phyloP scores from a whole-genome alignment of 805 yeast genomes.

The Lipomyces spencermartinsiae region DNA sequence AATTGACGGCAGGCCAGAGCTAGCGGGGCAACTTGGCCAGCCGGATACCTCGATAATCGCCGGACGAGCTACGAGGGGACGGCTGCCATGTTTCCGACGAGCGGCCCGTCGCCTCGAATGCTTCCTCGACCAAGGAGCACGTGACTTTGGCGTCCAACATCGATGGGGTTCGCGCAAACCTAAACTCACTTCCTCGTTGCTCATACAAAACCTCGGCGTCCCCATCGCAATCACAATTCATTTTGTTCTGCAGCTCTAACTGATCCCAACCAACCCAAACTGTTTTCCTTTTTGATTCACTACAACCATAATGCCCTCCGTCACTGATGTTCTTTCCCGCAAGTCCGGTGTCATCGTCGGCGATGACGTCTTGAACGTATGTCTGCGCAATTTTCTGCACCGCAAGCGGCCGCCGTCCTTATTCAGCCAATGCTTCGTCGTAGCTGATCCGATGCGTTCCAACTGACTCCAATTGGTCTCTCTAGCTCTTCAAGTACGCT shows the following conservation, averaged over 20 bases:
- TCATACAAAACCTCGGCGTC: background rate
- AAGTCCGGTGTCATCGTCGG: constrained; percentile 99
- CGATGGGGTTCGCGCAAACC: background rate
- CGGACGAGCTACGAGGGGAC: no score
- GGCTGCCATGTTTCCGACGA: no score
- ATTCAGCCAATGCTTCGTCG: background rate
- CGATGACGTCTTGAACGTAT: constrained; percentile 77
- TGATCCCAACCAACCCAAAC: constrained; percentile 4
- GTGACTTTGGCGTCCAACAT: background rate
- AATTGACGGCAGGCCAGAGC: background rate
- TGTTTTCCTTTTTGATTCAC: background rate
- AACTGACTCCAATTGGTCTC: constrained; percentile 1
- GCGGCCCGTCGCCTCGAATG: no score
- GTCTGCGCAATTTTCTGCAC: constrained; percentile 19
- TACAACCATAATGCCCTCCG: constrained; percentile 42
- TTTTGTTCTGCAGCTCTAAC: background rate
- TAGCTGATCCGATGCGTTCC: background rate
- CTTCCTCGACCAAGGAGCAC: background rate
- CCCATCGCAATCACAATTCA: background rate
- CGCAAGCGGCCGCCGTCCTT: background rate
- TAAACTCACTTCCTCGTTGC: background rate
- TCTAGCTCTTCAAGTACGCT: constrained; percentile 77
- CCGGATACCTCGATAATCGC: no score
- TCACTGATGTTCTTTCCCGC: constrained; percentile 78
- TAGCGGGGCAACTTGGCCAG: no score